Percentiles rank a stretch among this genome's conserved stretches.
These are phyloP conservation scores for Cylindrotheca closterium DNA, from an alignment of 108 stramenopile species.

Conservation along the genomic window DNA sequence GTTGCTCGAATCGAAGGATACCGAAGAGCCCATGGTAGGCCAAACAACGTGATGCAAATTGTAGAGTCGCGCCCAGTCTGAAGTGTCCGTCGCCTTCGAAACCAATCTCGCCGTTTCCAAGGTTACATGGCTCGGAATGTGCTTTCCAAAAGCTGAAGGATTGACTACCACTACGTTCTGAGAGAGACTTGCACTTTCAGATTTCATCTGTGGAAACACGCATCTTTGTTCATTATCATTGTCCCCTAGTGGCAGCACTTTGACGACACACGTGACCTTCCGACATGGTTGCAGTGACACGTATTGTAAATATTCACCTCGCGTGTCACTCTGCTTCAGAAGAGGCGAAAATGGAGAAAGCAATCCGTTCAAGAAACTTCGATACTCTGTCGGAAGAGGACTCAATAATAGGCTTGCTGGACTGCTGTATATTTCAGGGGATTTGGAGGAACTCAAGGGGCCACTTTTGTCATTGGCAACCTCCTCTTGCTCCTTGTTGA, in stretches of 20 bases:
- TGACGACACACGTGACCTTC: slow-evolving; percentile 32
- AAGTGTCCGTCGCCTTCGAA: slow-evolving; percentile 46
- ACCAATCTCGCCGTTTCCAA: slow-evolving; percentile 78
- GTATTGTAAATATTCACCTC: slow-evolving; percentile 20
- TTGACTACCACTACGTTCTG: slow-evolving; percentile 74
- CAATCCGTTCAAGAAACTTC: slow-evolving; percentile 24
- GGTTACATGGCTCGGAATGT: slow-evolving; percentile 56
- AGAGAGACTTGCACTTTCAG: slow-evolving; percentile 1
- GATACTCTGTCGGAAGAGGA: slow-evolving; percentile 17
- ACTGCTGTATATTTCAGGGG: not conserved
- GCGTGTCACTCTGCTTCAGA: slow-evolving; percentile 3
- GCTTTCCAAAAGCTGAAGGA: slow-evolving; percentile 69
- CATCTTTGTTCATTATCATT: slow-evolving; percentile 25
- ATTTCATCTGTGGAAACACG: slow-evolving; percentile 37
- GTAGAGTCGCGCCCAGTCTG: slow-evolving; percentile 26
- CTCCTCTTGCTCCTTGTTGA: too few relatives aligned
- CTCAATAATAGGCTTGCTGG: slow-evolving; percentile 1
- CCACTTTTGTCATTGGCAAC: too few relatives aligned
- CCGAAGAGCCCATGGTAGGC: slow-evolving; percentile 17
- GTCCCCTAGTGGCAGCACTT: slow-evolving; percentile 12
- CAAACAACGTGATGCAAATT: slow-evolving; percentile 58
- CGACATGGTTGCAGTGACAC: slow-evolving; percentile 42
- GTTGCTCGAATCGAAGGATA: slow-evolving; percentile 1
- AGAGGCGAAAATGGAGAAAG: slow-evolving; percentile 38
- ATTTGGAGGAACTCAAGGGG: not conserved